A percentile compares a stretch with the other conserved stretches of the same genome.
These are phyloP conservation scores for Volvox reticuliferus DNA, from an alignment of 139 green algal genomes.

Conservation along the genomic window DNA sequence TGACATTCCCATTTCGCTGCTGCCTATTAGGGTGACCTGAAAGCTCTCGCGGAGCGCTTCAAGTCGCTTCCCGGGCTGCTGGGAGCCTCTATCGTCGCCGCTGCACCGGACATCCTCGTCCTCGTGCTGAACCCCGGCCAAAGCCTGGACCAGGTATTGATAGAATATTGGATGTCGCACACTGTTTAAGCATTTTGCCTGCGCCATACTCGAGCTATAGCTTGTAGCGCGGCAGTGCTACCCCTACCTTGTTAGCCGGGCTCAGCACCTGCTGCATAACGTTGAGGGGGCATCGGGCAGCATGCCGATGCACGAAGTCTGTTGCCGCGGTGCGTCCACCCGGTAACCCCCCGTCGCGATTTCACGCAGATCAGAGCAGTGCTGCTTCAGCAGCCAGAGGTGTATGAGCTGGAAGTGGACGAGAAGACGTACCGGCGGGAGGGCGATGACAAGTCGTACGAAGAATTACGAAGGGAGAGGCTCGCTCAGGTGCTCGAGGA, in stretches of 20 bases:
- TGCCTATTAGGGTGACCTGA: neutral
- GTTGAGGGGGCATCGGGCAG: too few relatives aligned
- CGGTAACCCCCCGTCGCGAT: too few relatives aligned
- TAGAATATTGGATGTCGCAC: too few relatives aligned
- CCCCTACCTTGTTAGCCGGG: too few relatives aligned
- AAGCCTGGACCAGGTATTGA: neutral
- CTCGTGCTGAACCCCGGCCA: neutral
- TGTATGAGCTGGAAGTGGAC: slow-evolving; percentile 24
- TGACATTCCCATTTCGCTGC: neutral
- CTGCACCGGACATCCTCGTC: neutral
- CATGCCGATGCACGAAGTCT: too few relatives aligned
- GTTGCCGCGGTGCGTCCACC: too few relatives aligned
- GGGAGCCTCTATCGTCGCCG: neutral
- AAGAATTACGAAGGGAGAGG: neutral
- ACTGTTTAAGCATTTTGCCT: too few relatives aligned
- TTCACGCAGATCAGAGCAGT: neutral
- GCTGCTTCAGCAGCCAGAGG: slow-evolving; percentile 22
- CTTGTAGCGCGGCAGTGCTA: too few relatives aligned
- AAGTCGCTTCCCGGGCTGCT: neutral
- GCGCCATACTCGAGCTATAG: too few relatives aligned
- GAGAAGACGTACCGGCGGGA: neutral
- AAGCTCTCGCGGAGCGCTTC: neutral
- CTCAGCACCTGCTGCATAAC: too few relatives aligned
- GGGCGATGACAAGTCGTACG: slow-evolving; percentile 6
- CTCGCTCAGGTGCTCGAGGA: slow-evolving; percentile 9